Percentiles rank a stretch among this genome's conserved stretches.
Evolutionary conservation across 2,329 filamentous ascomycete species (phyloP).

Genomic region (Microdochium bolleyi): DNA sequence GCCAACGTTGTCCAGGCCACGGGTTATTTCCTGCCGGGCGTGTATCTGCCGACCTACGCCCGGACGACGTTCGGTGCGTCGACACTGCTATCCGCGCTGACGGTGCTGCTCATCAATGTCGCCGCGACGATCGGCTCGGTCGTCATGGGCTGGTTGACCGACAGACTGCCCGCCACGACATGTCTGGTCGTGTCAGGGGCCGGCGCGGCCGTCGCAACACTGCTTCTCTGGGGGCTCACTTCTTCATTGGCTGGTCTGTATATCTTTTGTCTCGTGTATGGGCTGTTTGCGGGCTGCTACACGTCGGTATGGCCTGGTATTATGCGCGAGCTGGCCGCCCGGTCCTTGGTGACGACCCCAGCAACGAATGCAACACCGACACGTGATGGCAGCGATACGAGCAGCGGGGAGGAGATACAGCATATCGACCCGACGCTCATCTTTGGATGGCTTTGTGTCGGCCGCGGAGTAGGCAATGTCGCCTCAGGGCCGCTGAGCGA

Average conservation of each 20-base stretch:
- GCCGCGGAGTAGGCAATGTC: conserved; percentile 52
- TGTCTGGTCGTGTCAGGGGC: conserved; percentile 39
- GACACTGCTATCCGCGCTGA: conserved; percentile 32
- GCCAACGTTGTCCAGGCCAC: conserved; percentile 43
- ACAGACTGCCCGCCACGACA: conserved; percentile 33
- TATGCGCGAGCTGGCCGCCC: conserved; percentile 7
- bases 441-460: conserved; percentile 46
- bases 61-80: conserved; percentile 26
- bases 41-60: conserved; percentile 44
- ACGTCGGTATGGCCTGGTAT: conserved; percentile 13
- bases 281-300: conserved; percentile 44
- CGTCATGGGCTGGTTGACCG: conserved; percentile 36
- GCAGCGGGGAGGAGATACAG: conserved; percentile 5
- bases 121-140: conserved; percentile 35
- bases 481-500: conserved; percentile 46
- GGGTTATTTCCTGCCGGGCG: conserved; percentile 47
- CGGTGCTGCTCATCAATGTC: conserved; percentile 38
- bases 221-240: conserved; percentile 47
- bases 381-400: conserved; percentile 1
- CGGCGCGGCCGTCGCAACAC: conserved; percentile 36
- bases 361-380: too few species aligned
- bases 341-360: too few species aligned
- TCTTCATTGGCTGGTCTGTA: conserved; percentile 33
- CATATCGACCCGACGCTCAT: conserved; percentile 39
- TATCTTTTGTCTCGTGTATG: conserved; percentile 44